Base-by-base conservation (phyloP, 768 basidiomycete genomes). In the Trametes villosa region DNA sequence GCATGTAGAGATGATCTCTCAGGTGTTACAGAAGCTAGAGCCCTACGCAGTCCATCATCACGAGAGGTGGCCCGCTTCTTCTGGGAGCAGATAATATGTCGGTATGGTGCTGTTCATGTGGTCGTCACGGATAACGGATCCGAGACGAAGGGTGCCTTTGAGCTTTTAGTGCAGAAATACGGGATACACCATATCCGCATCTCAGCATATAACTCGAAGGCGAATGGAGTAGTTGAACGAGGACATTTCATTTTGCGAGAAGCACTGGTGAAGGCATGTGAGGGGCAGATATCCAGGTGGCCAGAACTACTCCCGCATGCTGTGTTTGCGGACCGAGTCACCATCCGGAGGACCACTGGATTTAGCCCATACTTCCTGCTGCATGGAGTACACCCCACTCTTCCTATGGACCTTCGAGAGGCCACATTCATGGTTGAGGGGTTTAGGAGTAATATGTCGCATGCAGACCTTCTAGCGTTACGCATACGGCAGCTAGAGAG, bases 201-300 rank as follows among this genome's bases (percentile, higher is more conserved):
- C 12, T 75, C 70, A 1, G 63, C 71, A 1, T 77, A 77, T 53
- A 78, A 78, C 53, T n/a, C n/a, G n/a, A n/a, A n/a, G n/a, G n/a
- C n/a, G n/a, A n/a, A n/a, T n/a, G n/a, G n/a, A n/a, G n/a, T n/a
- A n/a, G n/a, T n/a, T n/a, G n/a, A n/a, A n/a, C n/a, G n/a, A n/a
- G n/a, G n/a, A n/a, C n/a, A n/a, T n/a, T n/a, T n/a, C n/a, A n/a
- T n/a, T n/a, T n/a, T n/a, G n/a, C n/a, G n/a, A n/a, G n/a, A n/a
- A n/a, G 72, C 71, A 0, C 38, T 77, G 9, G 52, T 77, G 1
- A 74, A 74, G 34, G 26, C 68, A 1, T 72, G 70, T 47, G 36
- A 65, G 1, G 65, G 66, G 9, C 49, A 68, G 2, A 45, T 63
- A 0, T 34, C 24, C 0, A 40, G 54, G 15, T 75, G 74, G 74